These are phyloP conservation scores for Fusarium graminum DNA, from an alignment of 2,329 filamentous ascomycete species.

Conservation along the genomic window DNA sequence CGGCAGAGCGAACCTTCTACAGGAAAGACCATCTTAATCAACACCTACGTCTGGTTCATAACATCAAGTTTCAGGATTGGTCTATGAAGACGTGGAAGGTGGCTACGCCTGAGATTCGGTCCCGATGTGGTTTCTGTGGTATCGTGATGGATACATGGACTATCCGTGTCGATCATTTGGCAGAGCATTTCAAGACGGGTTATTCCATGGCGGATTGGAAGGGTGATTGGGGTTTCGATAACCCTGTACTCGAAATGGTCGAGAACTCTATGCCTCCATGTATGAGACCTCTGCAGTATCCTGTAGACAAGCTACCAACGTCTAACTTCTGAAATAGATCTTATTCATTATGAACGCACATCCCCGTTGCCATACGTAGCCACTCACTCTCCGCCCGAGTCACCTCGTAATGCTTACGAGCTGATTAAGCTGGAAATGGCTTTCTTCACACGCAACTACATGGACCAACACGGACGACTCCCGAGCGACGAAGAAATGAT, in stretches of 20 bases:
- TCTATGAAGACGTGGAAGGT: conserved; percentile 75
- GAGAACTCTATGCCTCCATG: conserved; percentile 76
- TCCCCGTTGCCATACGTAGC: conserved; percentile 68
- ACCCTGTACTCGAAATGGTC: conserved; percentile 70
- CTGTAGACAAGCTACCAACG: conserved; percentile 54
- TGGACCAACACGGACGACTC: conserved; percentile 56
- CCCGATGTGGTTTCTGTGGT: conserved; percentile 75
- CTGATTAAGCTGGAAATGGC: conserved; percentile 70
- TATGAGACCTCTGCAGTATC: conserved; percentile 60
- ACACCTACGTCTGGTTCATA: conserved; percentile 72
- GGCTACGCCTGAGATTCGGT: conserved; percentile 70
- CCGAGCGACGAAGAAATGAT: conserved; percentile 67
- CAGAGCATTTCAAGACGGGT: conserved; percentile 76
- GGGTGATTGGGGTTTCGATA: conserved; percentile 77
- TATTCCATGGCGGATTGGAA: conserved; percentile 77
- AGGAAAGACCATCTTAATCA: conserved; percentile 76
- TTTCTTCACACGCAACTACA: conserved; percentile 63
- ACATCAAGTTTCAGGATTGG: conserved; percentile 71
- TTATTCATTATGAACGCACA: conserved; percentile 73
- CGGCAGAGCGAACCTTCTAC: conserved; percentile 74
- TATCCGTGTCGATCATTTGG: conserved; percentile 71
- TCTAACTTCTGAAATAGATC: conserved; percentile 65
- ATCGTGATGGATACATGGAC: conserved; percentile 73
- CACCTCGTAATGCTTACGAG: conserved; percentile 71
- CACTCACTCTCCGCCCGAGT: conserved; percentile 58